Base-by-base conservation (phyloP, 805 yeast species). In the Wickerhamiella spandovensis region DNA sequence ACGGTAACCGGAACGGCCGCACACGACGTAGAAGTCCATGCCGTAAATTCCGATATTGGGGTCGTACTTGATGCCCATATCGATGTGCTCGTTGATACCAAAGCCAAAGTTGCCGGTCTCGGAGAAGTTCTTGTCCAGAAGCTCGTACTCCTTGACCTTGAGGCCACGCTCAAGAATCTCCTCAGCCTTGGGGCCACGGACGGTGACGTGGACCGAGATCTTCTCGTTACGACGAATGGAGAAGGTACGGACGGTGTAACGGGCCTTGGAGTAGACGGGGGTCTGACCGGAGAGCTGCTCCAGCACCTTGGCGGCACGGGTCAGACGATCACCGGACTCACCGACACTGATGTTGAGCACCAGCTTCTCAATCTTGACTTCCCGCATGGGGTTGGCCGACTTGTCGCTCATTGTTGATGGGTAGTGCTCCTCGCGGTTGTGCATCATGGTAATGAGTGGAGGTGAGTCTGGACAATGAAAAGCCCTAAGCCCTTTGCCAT, bases 271-370 rank as follows among this genome's bases (percentile, higher is more conserved):
- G 76, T 86, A 96, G 67, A 92, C 98, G 74, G 98, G 98, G 69
- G 98, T 92, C 80, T 92, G 98, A 89, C 98, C 98, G 66, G 97
- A 90, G 69, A 92, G 84, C 81, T 92, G 98, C 80, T 92, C 98
- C 72, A 92, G 82, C 69, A 92, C 98, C 82, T 92, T 92, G 72
- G 98, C 92, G 67, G 98, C 98, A 85, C 98, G 90, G 80, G 98
- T 92, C 75, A 92, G 87, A 84, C 97, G 85, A 77, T 92, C 98
- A 82, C 98, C 98, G 76, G 97, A 89, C 79, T 92, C 98, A 80
- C 98, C 98, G 75, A 92, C 98, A 77, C 95, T 89, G 78, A 92
- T 92, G 92, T 92, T 92, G 76, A 92, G 85, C 76, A 92, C 97
- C 76, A 92, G 84, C 79, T 92, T 92, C 79, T 92, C 97, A 79